phyloP scores from a whole-genome alignment of 1,284 basidiomycete species.

The Marasmius sp. region DNA sequence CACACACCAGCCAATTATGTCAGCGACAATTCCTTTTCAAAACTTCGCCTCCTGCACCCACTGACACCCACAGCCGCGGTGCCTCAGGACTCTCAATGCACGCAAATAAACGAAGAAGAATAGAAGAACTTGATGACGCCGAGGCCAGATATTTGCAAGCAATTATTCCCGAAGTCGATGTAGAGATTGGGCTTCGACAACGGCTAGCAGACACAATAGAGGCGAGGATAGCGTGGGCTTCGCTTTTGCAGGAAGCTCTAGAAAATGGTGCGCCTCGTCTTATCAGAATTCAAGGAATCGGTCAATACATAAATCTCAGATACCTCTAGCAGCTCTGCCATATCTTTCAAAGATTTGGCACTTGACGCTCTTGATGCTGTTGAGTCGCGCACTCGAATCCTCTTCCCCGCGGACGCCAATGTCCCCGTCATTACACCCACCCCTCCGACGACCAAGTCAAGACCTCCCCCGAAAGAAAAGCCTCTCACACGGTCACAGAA shows the following conservation, averaged over 20 bases:
- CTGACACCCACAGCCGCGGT: background rate
- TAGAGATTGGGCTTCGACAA: constrained; percentile 62
- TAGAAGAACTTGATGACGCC: background rate
- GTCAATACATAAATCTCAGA: constrained; percentile 3
- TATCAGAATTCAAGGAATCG: background rate
- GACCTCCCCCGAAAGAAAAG: constrained; percentile 28
- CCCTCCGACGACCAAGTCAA: constrained; percentile 27
- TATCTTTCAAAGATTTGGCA: constrained; percentile 50
- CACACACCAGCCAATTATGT: background rate
- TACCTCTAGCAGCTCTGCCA: constrained; percentile 6
- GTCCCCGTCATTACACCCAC: constrained; percentile 14
- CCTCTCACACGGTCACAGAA: constrained; percentile 25
- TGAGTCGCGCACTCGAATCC: constrained; percentile 50
- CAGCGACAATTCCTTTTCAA: background rate
- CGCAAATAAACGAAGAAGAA: constrained; percentile 9
- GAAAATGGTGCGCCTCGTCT: constrained; percentile 25
- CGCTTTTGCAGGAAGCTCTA: constrained; percentile 54
- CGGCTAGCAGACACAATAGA: constrained; percentile 56
- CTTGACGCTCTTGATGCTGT: constrained; percentile 54
- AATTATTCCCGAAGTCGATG: constrained; percentile 48
- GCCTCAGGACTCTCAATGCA: background rate
- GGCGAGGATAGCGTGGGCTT: constrained; percentile 67
- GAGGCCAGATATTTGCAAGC: constrained; percentile 1
- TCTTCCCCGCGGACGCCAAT: constrained; percentile 45
- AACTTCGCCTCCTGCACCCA: background rate